Evolutionary conservation across 257 asterid genomes (phyloP).

Genomic region (Handroanthus guayacan): DNA sequence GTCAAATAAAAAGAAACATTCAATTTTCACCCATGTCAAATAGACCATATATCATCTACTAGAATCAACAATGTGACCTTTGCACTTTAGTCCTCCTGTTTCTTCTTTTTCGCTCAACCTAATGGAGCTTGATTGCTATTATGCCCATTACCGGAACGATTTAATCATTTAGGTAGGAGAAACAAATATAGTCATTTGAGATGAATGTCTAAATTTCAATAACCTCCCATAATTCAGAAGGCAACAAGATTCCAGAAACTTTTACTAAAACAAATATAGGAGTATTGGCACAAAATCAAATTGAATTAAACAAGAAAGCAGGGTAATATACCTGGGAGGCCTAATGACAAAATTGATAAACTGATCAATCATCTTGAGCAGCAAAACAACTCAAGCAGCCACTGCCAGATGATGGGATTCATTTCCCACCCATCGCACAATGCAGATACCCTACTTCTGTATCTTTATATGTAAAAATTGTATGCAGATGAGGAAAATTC

Average conservation of each 20-base stretch:
- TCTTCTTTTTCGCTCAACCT: not conserved
- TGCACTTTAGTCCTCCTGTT: conserved; percentile 2
- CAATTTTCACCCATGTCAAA: conserved; percentile 7
- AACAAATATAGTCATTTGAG: not conserved
- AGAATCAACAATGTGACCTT: conserved; percentile 5
- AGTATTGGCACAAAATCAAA: not conserved
- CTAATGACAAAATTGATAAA: conserved; percentile 96
- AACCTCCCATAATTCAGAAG: conserved; percentile 17
- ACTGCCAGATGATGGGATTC: conserved; percentile 34
- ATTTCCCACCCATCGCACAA: conserved; percentile 40
- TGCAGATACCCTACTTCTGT: conserved; percentile 27
- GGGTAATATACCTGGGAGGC: conserved; percentile 80
- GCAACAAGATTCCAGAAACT: not conserved
- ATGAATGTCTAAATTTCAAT: conserved; percentile 25
- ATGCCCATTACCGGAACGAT: conserved; percentile 8
- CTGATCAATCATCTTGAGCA: conserved; percentile 85
- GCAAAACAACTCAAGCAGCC: conserved; percentile 40
- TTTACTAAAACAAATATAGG: not conserved
- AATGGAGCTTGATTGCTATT: not conserved
- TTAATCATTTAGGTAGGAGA: conserved; percentile 5
- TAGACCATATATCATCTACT: conserved; percentile 15
- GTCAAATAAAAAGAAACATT: conserved; percentile 1
- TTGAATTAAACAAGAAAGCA: not conserved
- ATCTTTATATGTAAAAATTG: conserved; percentile 22
- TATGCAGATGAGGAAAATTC: conserved; percentile 29